A percentile compares a stretch with the other conserved stretches of the same genome.
Evolutionary conservation across 2,329 filamentous ascomycete genomes (phyloP).

Genomic region (Chrysoporthe austroafricana): DNA sequence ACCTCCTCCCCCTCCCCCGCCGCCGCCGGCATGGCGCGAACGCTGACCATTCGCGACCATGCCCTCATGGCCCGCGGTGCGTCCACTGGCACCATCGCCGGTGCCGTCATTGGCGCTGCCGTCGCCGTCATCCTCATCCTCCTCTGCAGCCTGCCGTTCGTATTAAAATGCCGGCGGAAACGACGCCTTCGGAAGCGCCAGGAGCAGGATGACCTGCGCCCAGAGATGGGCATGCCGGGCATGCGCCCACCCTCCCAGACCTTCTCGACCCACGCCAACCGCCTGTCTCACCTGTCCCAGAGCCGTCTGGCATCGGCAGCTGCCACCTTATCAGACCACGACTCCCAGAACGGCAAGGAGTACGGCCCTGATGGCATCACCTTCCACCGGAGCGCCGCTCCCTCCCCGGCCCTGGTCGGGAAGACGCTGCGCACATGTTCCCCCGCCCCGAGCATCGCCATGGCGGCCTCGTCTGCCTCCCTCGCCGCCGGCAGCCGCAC

Average conservation of each 20-base stretch:
- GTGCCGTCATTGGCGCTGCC: slow-evolving; percentile 40
- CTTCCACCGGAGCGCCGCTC: slow-evolving; percentile 27
- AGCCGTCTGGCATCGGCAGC: slow-evolving; percentile 27
- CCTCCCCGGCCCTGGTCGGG: slow-evolving; percentile 17
- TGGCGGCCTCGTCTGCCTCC: slow-evolving; percentile 10
- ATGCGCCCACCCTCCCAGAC: slow-evolving; percentile 22
- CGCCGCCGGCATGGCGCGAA: slow-evolving; percentile 19
- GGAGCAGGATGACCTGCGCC: slow-evolving; percentile 31
- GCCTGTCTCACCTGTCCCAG: slow-evolving; percentile 26
- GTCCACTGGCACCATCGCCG: slow-evolving; percentile 38
- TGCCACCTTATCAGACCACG: slow-evolving; percentile 26
- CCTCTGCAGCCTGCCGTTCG: slow-evolving; percentile 39
- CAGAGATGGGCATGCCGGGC: slow-evolving; percentile 37
- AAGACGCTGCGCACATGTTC: slow-evolving; percentile 25
- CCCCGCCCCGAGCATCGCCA: slow-evolving; percentile 24
- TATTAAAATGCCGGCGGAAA: slow-evolving; percentile 37
- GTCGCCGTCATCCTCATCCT: slow-evolving; percentile 37
- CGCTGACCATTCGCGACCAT: slow-evolving; percentile 23
- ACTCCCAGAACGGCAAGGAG: slow-evolving; percentile 27
- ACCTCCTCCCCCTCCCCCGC: background rate
- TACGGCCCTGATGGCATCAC: slow-evolving; percentile 27
- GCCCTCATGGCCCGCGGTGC: slow-evolving; percentile 27
- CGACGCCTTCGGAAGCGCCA: slow-evolving; percentile 26
- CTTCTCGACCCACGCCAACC: slow-evolving; percentile 19
- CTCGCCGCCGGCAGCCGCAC: slow-evolving; percentile 21